Evolutionary conservation across 306 rosid genomes (phyloP), one percentile per base, ranked within the genome.

Genomic region (Prunus kanzakura): DNA sequence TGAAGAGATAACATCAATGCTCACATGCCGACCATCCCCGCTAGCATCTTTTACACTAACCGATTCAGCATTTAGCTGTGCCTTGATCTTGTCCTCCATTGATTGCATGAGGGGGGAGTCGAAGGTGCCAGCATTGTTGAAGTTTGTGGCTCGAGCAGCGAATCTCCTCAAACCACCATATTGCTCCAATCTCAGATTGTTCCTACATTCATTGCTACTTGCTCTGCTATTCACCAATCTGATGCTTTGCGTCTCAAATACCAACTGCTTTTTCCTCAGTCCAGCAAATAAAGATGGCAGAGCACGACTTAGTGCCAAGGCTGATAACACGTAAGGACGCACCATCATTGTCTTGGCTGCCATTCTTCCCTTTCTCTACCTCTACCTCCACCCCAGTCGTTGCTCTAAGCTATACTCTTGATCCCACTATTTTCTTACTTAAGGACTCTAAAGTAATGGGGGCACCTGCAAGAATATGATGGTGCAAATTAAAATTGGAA

Each of bases 1-100:
- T 50, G 88, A 61, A 35, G 96, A 89, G 16, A 95, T 80, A 61
- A 92, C 96, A 47, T 88, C 93, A 55, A 95, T 95, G 82, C 93
- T 90, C 25, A 94, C 96, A 69, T 94, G 98, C 13, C 97, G 88
- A 74, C 98, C 98, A 80, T 94, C 98, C 2, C 98, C 97, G 63
- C 79, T 82, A 49, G 91, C 91, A 86, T 94, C 98, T 82, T 86
- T 87, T 0, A 94, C 97, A 0, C 79, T 41, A 71, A 90, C 97
- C 2, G 91, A 89, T 69, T 94, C 95, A 11, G 97, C 98, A 81
- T 80, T 84, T 32, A 94, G 86, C 43, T 92, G 93, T 60, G 92
- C 96, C 89, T 85, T 90, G 62, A 94, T 94, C 91, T 92, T 92
- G 35, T 72, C 79, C 85, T 90, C 81, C 97, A 92, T 90, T 72